These are phyloP conservation scores for Fraxinus angustifolia DNA, from an alignment of 305 asterid species.

Conservation along the genomic window DNA sequence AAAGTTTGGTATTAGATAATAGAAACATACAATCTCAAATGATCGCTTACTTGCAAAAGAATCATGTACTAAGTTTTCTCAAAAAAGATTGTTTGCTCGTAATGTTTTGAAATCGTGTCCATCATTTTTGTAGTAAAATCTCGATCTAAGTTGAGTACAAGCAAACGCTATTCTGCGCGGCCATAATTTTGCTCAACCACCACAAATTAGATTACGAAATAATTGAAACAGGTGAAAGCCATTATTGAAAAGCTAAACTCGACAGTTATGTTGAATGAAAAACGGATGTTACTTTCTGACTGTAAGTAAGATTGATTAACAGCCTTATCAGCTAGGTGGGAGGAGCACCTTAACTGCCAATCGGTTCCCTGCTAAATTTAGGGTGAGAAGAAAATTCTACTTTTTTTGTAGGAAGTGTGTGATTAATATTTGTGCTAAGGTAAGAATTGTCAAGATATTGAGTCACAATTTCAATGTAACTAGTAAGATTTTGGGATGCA, in stretches of 20 bases:
- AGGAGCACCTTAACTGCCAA: not conserved
- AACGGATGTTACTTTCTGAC: not conserved
- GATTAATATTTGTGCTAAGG: no score
- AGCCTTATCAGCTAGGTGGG: not conserved
- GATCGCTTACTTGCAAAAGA: no score
- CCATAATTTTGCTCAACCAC: not conserved
- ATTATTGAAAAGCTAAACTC: not conserved
- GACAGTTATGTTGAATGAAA: not conserved
- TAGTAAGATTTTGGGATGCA: no score
- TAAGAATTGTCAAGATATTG: no score
- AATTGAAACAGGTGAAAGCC: not conserved
- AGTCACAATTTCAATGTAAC: no score
- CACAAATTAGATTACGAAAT: not conserved
- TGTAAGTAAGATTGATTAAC: not conserved
- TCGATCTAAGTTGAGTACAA: not conserved
- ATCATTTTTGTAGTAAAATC: no score
- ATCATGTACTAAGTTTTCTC: not conserved
- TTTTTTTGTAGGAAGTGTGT: not conserved
- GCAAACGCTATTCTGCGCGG: not conserved
- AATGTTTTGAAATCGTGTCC: not conserved
- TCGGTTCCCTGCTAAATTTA: not conserved
- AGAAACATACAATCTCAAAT: no score
- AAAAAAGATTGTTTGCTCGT: not conserved
- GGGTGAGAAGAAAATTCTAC: not conserved
- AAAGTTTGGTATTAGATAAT: no score